These are phyloP conservation scores for Clathrospora elynae DNA, from an alignment of 2,329 filamentous ascomycete genomes.

Conservation along the genomic window DNA sequence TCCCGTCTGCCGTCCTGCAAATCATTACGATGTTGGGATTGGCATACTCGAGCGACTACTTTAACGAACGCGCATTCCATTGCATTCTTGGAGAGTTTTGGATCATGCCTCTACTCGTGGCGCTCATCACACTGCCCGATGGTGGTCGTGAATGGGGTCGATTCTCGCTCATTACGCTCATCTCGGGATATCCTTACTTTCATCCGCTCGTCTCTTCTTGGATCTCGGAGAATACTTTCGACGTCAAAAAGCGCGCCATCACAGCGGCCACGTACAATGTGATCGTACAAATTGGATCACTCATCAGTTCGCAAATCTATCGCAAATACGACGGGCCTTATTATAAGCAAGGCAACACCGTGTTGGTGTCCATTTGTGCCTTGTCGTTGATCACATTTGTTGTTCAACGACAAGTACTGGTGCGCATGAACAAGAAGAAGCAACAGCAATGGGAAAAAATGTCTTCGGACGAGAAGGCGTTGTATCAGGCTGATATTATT, in stretches of 20 bases:
- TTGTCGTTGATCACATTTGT: constrained; percentile 57
- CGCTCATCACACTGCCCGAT: constrained; percentile 43
- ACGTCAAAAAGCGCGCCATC: constrained; percentile 66
- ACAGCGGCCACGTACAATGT: constrained; percentile 68
- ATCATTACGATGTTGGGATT: constrained; percentile 56
- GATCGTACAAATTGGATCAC: constrained; percentile 48
- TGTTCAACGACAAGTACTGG: constrained; percentile 55
- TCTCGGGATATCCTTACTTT: constrained; percentile 50
- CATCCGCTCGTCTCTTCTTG: constrained; percentile 66
- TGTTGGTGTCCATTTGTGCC: constrained; percentile 56
- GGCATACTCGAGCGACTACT: constrained; percentile 53
- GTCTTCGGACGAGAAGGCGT: constrained; percentile 54
- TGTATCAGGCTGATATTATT: constrained; percentile 53
- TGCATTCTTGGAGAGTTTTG: constrained; percentile 51
- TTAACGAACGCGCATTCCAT: constrained; percentile 60
- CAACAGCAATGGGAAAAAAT: constrained; percentile 57
- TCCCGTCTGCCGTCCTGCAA: constrained; percentile 54
- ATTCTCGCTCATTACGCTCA: constrained; percentile 48
- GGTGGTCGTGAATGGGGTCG: constrained; percentile 46
- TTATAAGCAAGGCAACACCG: constrained; percentile 60
- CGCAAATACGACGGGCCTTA: constrained; percentile 59
- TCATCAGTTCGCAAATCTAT: constrained; percentile 55
- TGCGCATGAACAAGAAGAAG: constrained; percentile 39
- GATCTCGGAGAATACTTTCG: constrained; percentile 66
- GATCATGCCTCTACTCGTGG: constrained; percentile 50